Evolutionary conservation across 1,284 basidiomycete species (phyloP).

Genomic region (Phellinidium pouzarii): DNA sequence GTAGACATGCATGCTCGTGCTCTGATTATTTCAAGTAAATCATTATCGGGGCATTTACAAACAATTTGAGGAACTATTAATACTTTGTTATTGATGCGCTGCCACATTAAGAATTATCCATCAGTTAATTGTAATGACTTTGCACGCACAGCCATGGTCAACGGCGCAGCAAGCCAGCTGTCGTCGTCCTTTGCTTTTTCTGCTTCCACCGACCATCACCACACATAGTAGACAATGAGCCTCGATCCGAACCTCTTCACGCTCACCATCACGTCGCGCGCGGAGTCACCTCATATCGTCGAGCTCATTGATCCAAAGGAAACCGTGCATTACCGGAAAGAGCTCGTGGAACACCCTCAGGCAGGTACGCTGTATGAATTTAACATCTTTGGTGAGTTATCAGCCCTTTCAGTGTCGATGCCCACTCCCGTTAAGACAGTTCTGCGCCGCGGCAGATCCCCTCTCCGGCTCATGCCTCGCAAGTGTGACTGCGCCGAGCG

Average conservation of each 20-base stretch:
- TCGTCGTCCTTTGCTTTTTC: background rate
- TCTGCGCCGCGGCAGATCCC: conserved; percentile 59
- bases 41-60: background rate
- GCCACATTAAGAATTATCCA: no score
- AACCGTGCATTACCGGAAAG: conserved; percentile 61
- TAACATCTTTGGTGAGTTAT: conserved; percentile 54
- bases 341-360: conserved; percentile 33
- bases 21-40: background rate
- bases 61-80: background rate
- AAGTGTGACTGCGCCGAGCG: conserved; percentile 54
- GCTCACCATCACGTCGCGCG: conserved; percentile 51
- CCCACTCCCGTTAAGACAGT: conserved; percentile 3
- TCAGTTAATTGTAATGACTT: background rate
- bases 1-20: background rate
- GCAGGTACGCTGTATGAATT: conserved; percentile 43
- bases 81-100: no score
- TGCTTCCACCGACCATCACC: background rate
- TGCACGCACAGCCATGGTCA: conserved; percentile 9
- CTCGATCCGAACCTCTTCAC: conserved; percentile 79
- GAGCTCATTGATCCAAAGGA: conserved; percentile 64
- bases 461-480: conserved; percentile 58
- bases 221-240: conserved; percentile 47
- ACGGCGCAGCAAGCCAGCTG: no score
- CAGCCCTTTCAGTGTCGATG: background rate
- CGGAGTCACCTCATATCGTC: conserved; percentile 49